Evolutionary conservation across 2,329 filamentous ascomycete genomes (phyloP), one percentile per base, ranked within the genome.

Genomic region (Ceratocystis harringtonii): DNA sequence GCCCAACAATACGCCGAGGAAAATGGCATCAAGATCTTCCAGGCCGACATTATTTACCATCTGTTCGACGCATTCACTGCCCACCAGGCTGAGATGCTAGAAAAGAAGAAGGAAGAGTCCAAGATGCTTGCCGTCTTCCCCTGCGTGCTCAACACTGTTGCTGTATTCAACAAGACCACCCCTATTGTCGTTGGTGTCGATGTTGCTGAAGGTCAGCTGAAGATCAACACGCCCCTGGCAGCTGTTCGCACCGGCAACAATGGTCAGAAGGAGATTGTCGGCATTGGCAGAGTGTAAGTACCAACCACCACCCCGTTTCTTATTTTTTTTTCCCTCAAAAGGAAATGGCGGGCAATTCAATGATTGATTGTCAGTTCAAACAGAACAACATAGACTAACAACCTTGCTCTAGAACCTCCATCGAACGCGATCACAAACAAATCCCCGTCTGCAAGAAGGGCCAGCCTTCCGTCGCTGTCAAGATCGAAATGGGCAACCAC

Each of bases 31-130:
- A 97, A 95, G 80, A 89, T 99, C 71, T 99, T 99, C 79, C 95
- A 90, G 2, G 94, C 95, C 2, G 92, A 99, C 76, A 99, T 99
- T 71, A 99, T 99, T 73, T 99, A 99, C 77, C 94, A 99, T 76
- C 80, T 99, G 66, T 99, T 99, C 75, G 95, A 99, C 76, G 82
- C 89, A 69, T 99, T 99, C 78, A 97, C 89, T 55, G 90, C 89
- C 75, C 92, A 99, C 76, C 96, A 96, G 89, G 86, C 86, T 36
- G 81, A 89, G 71, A 82, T 96, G 70, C 81, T 87, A 36, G 91
- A 92, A 77, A 87, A 92, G 80, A 92, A 91, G 79, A 96, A 96
- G 81, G 92, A 97, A 73, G 92, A 97, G 72, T 89, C 86, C 72
- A 97, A 97, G 80, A 84, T 96, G 78, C 78, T 94, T 71, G 95